Evolutionary conservation across 768 basidiomycete species (phyloP).

Genomic region (Mrakia gelida): DNA sequence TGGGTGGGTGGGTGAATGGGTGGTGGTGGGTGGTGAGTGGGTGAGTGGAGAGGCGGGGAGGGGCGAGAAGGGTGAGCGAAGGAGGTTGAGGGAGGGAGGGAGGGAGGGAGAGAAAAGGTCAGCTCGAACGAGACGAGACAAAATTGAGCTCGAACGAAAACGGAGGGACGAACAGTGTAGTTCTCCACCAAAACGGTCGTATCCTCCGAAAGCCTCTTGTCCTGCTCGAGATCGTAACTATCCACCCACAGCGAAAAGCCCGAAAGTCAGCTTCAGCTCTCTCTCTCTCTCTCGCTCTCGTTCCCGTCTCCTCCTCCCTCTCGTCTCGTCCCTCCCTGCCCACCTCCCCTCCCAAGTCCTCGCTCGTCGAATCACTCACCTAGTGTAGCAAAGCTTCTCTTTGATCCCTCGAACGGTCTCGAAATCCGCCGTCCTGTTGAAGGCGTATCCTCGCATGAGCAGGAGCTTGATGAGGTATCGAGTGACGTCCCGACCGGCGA

Average conservation of each 20-base stretch:
- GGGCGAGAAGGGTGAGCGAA: not conserved
- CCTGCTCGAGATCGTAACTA: constrained; percentile 94
- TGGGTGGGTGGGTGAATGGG: too few relatives aligned
- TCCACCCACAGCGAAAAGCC: not conserved
- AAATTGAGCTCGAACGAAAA: constrained; percentile 41
- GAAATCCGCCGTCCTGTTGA: constrained; percentile 98
- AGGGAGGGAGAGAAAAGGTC: not conserved
- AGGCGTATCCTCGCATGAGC: constrained; percentile 99
- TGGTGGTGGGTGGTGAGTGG: too few relatives aligned
- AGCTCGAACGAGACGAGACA: constrained; percentile 35
- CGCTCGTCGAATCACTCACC: constrained; percentile 55
- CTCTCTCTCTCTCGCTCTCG: not conserved
- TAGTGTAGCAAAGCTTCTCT: constrained; percentile 97
- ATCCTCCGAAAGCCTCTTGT: constrained; percentile 87
- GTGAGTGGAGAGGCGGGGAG: constrained; percentile 12
- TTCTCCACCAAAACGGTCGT: constrained; percentile 94
- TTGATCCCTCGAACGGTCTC: constrained; percentile 99
- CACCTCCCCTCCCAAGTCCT: too few relatives aligned
- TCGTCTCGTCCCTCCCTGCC: too few relatives aligned
- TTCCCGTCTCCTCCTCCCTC: not conserved
- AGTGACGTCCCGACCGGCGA: constrained; percentile 96
- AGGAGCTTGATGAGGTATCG: constrained; percentile 98
- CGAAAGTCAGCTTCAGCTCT: not conserved
- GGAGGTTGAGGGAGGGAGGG: not conserved
- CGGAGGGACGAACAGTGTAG: constrained; percentile 66